These are phyloP conservation scores for Baudoinia panamericana DNA, from an alignment of 495 filamentous ascomycete genomes.

Conservation along the genomic window DNA sequence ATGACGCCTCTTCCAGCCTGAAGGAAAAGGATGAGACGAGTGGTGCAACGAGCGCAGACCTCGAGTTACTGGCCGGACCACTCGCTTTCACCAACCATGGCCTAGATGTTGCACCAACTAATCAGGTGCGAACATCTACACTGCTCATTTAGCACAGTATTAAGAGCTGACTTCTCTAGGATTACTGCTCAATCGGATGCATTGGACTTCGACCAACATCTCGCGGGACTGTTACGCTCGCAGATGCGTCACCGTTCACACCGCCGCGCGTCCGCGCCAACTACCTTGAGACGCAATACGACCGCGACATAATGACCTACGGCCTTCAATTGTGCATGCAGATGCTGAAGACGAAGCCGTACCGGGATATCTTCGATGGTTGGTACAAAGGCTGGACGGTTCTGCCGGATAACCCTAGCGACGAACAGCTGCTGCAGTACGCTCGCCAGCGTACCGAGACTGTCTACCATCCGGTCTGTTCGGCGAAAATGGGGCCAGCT, in stretches of 20 bases:
- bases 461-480: conserved; percentile 4
- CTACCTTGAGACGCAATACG: conserved; percentile 20
- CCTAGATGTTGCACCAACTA: background rate
- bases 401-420: conserved; percentile 10
- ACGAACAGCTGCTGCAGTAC: conserved; percentile 19
- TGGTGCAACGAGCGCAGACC: background rate
- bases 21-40: conserved; percentile 4
- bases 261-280: conserved; percentile 23
- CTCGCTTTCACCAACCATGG: background rate
- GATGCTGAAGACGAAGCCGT: conserved; percentile 2
- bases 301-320: conserved; percentile 19
- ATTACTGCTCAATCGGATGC: background rate
- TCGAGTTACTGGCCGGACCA: conserved; percentile 2
- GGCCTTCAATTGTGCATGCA: conserved; percentile 18
- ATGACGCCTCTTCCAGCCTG: conserved; percentile 19
- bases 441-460: background rate
- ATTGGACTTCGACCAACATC: conserved; percentile 1
- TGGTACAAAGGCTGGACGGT: conserved; percentile 18
- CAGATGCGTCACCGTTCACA: conserved; percentile 17
- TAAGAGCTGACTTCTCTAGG: background rate
- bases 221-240: conserved; percentile 7
- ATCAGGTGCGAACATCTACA: too few relatives aligned
- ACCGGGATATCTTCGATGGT: conserved; percentile 2
- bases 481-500: conserved; percentile 4
- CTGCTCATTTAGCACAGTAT: too few relatives aligned